Base-by-base conservation (phyloP, 192 early-diverging fungal genomes). In the Gryganskiella cystojenkinii region DNA sequence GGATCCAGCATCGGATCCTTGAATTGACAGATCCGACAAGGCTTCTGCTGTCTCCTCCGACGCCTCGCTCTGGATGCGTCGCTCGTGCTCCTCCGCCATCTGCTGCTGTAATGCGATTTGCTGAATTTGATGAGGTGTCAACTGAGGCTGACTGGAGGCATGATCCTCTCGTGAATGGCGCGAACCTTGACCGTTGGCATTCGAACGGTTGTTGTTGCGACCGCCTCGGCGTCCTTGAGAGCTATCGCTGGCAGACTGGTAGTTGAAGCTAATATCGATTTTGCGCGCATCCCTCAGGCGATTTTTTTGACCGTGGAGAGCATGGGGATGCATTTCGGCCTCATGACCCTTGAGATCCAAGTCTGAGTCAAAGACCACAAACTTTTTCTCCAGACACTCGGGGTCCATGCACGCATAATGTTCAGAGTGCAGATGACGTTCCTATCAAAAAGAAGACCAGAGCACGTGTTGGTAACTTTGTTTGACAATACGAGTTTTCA, bases 321-420 rank as follows among this genome's bases (percentile, higher is more conserved):
- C 43, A 28, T 78, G 54, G 15, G 74, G 74, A 31, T 78, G 74
- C 55, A 62, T 45, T 31, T 78, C 74, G 47, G 95, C 92, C 60
- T 95, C 91, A 71, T 99, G 97, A 7, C 89, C 92, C 62, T 93
- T 93, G 34, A 99, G 74, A 72, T 99, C 97, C 60, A 99, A 88
- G 17, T 98, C 92, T 14, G 91, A 88, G 33, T 86, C 90, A 85
- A 99, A 99, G 2, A 98, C 97, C 40, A 98, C 89, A 88, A 99
- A 98, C 85, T 98, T 99, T 70, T 92, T 89, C 45, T 95, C 96
- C 43, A 96, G 66, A 72, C 97, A 99, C 35, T 90, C 86, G 10
- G 86, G 84, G 27, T 96, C 83, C 59, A 80, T 76, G 80, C 97
- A 99, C 19, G 90, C 75, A 74, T 86, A 92, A 64, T 99, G 97